Base-by-base conservation (phyloP, 2,329 filamentous ascomycete genomes). In the Apiospora pterosperma region DNA sequence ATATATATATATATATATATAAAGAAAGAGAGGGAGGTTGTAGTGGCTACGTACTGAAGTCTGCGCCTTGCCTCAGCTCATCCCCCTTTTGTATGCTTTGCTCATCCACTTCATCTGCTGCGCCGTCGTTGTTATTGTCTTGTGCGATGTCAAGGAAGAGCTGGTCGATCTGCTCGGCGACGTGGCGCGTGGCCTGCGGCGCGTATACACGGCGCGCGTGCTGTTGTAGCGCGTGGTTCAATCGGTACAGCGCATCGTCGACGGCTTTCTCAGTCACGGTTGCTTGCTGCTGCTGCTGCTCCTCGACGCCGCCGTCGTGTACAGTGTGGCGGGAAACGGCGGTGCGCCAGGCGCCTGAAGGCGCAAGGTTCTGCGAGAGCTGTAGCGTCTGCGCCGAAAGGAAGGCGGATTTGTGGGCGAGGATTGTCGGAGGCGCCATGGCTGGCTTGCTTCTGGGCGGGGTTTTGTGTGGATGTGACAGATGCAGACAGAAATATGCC, bases 121-220 rank as follows among this genome's bases (percentile, higher is more conserved):
- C 76, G 11, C 70, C 72, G 61, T 76, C 75, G 55, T 74, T 77
- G 41, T 79, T 79, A 42, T 82, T 80, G 5, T 77, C 78, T 78
- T 77, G 6, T 76, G n/a, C 76, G 0, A 78, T 77, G 48, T 80
- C 77, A 75, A 84, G 83, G 74, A 92, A 92, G 55, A 91, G 77
- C 59, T 78, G 77, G 75, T 91, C 88, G 48, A 93, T 87, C 78
- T 93, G 90, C 78, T 92, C 89, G 2, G 90, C 89, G 21, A 92
- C 84, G 70, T 91, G 88, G 39, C 90, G 84, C 62, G 84, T 87
- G n/a, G 90, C 88, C 69, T 90, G 88, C 0, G 88, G 84, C 19
- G 88, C 84, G 74, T 92, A 92, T 5, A 88, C 87, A 63, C 88
- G 84, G 39, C 85, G 85, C 36, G 84, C 84, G 74, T 93, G 90